Base-by-base conservation (phyloP, 345 rosid genomes). In the Gynandropsis gynandra region DNA sequence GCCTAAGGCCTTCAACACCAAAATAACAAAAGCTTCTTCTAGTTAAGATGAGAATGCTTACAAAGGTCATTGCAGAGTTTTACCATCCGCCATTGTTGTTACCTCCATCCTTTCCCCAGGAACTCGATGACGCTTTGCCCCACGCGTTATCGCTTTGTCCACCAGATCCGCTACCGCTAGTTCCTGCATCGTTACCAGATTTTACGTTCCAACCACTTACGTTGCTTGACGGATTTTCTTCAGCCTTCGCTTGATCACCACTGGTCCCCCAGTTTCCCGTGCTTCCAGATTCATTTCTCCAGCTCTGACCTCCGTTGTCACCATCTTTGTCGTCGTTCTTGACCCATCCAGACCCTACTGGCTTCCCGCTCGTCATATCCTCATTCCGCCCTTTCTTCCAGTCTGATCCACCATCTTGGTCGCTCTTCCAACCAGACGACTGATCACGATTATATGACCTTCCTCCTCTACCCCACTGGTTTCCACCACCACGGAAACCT, bases 401-500 rank as follows among this genome's bases (percentile, higher is more conserved):
- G 47, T 39, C 56, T 0, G 61, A 44, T 34, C 67, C 59, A 37
- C 56, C 20, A 32, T 42, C 48, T 54, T 47, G 58, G 52, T 67
- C 58, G 47, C 53, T 59, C 61, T 55, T 66, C 76, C 76, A 68
- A 32, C 55, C 57, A 41, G 70, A 27, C 24, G 69, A 49, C 12
- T 68, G 70, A 49, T 54, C 62, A 37, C 58, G 47, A 58, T 49
- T 56, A 60, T 32, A 44, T 13, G 56, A 60, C 35, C 52, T 40
- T 53, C 61, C 70, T 53, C 50, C 60, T 47, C 70, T 53, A 52
- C 65, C 64, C 20, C 54, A 47, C 33, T 54, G 67, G 65, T 21
- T 61, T 58, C 74, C 61, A 44, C 68, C 68, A 43, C 69, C 69
- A 0, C 63, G 63, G 41, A 49, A 64, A 49, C 69, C 63, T 61